A percentile compares a stretch with the other conserved stretches of the same genome.
These are phyloP conservation scores for Ceraceosorus bombacis DNA, from an alignment of 1,284 basidiomycete species.

Conservation along the genomic window DNA sequence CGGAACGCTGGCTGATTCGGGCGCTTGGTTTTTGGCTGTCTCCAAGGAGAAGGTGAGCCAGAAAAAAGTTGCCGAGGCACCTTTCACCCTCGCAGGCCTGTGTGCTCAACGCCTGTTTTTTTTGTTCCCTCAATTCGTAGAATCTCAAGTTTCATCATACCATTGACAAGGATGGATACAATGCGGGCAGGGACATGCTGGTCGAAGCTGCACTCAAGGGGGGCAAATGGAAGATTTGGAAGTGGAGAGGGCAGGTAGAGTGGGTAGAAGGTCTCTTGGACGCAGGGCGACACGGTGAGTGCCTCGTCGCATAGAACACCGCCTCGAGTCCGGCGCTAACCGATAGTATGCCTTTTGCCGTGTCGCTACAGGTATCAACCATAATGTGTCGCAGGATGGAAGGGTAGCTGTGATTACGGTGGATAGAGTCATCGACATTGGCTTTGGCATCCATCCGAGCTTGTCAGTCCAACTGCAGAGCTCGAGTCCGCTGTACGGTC, in stretches of 20 bases:
- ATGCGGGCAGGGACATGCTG: slow-evolving; percentile 44
- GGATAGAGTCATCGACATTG: slow-evolving; percentile 17
- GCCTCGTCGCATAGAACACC: slow-evolving; percentile 18
- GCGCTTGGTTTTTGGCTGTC: slow-evolving; percentile 49
- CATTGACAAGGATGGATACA: slow-evolving; percentile 47
- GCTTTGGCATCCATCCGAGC: no score
- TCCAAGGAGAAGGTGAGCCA: slow-evolving; percentile 41
- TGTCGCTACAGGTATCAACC: slow-evolving; percentile 39
- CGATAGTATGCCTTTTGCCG: neutral
- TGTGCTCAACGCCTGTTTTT: neutral
- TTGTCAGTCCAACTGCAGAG: no score
- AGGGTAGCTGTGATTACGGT: slow-evolving; percentile 41
- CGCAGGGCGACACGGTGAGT: slow-evolving; percentile 17
- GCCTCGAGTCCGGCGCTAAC: neutral
- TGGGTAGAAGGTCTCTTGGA: slow-evolving; percentile 44
- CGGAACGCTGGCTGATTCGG: slow-evolving; percentile 43
- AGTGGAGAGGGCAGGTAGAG: slow-evolving; percentile 41
- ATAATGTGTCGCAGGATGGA: slow-evolving; percentile 45
- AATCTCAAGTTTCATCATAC: slow-evolving; percentile 38
- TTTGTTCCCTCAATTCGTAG: slow-evolving; percentile 12
- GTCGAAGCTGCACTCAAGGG: slow-evolving; percentile 39
- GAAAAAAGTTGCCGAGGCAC: neutral
- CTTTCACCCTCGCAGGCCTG: neutral
- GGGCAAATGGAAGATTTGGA: slow-evolving; percentile 36
- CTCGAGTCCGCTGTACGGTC: no score